Evolutionary conservation across 2,329 filamentous ascomycete species (phyloP), one percentile per base, ranked within the genome.

Genomic region (Microcyclosporella mali): DNA sequence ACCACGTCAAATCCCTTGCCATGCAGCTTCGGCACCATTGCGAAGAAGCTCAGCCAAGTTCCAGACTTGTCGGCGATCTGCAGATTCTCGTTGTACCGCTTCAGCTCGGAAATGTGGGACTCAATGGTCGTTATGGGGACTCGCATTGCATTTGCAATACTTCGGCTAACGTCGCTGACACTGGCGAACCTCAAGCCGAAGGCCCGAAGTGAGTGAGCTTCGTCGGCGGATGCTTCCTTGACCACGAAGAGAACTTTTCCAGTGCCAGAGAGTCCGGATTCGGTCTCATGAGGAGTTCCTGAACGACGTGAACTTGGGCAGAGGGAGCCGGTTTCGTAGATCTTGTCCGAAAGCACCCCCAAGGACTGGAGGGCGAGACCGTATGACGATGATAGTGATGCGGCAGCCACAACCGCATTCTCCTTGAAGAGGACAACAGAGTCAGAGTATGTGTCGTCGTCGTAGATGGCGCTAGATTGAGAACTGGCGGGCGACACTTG

Each of bases 181-280:
- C 78, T 74, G 2, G 84, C 84, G 56, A 94, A 94, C n/a, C 84
- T 78, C 62, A 82, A 94, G 1, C 88, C 88, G 9, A 77, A 70
- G 1, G 85, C 79, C 49, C 82, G 76, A 11, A 94, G 72, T 19
- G 75, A 74, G 39, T 78, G 73, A 0, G 77, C 72, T 28, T 88
- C 84, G 1, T 73, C 68, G 27, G 70, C 70, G 27, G 73, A 70
- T 1, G 84, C 71, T 33, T 74, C 74, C 9, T 81, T 83, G 4
- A 88, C 82, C 8, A 94, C 74, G 55, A 94, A 88, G 61, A 95
- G 78, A 34, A 94, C 73, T 41, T 89, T 86, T 1, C 88, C 88
- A 46, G 80, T 81, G 3, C 84, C 84, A 29, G 79, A 74, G 1
- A 70, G 47, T 3, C 61, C 66, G 4, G 62, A 52, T 47, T 74